These are phyloP conservation scores for Hyaloperonospora brassicae DNA, from an alignment of 352 stramenopile genomes.

Conservation along the genomic window DNA sequence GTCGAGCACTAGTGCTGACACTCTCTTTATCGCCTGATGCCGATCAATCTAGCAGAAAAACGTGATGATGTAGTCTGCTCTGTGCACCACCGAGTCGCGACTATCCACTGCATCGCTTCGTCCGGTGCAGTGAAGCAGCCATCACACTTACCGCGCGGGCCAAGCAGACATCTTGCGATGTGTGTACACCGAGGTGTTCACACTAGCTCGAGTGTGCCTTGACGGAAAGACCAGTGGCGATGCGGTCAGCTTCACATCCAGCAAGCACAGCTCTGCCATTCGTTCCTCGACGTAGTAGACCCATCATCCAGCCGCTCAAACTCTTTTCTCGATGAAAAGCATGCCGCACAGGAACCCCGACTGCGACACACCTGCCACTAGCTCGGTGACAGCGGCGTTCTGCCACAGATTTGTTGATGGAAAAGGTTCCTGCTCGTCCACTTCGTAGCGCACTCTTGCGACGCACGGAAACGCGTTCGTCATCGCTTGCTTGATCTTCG, in stretches of 20 bases:
- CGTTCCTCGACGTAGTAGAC: background rate
- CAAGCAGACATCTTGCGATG: too few relatives aligned
- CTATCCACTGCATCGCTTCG: too few relatives aligned
- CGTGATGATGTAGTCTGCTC: too few relatives aligned
- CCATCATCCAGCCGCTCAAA: constrained; percentile 7
- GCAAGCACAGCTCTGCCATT: background rate
- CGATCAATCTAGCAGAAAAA: too few relatives aligned
- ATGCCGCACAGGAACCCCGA: constrained; percentile 47
- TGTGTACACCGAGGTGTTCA: too few relatives aligned
- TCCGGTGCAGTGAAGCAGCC: too few relatives aligned
- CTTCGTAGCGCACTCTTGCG: constrained; percentile 36
- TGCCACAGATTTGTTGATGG: constrained; percentile 34
- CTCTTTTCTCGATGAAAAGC: constrained; percentile 46
- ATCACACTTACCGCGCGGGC: too few relatives aligned
- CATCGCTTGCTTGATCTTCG: constrained; percentile 46
- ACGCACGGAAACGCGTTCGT: constrained; percentile 31
- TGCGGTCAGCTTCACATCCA: background rate
- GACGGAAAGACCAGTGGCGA: background rate
- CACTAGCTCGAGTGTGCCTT: too few relatives aligned
- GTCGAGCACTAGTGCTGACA: too few relatives aligned
- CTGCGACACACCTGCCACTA: constrained; percentile 35
- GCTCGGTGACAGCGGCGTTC: constrained; percentile 33
- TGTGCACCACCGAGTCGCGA: too few relatives aligned
- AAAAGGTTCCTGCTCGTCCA: constrained; percentile 22
- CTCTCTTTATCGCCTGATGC: too few relatives aligned